Evolutionary conservation across 2,329 filamentous ascomycete species (phyloP), one percentile per base, ranked within the genome.

Genomic region (Neoarthrinium moseri): DNA sequence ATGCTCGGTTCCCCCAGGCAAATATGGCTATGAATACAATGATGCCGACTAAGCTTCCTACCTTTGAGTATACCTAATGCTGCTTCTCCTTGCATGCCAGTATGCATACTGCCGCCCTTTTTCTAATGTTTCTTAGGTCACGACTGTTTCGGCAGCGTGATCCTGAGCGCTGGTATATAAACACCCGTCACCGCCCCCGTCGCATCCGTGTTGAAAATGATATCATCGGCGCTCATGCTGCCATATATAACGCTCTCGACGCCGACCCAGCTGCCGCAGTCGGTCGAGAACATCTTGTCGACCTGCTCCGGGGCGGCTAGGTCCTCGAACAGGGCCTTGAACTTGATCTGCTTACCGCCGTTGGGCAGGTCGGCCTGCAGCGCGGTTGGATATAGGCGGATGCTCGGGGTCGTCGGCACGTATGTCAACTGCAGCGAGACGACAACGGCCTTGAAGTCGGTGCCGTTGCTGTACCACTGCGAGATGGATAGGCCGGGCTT

Each of bases 251-350:
- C 54, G 4, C 56, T 57, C 36, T 59, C 59, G 18, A 61, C 49
- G 10, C 55, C 52, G 17, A 60, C 55, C 57, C 59, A 61, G 1
- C 54, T 55, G 13, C 56, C 59, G 35, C 59, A 61, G 20, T 60
- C 57, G 5, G 49, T 68, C 55, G 49, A 75, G 59, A 56, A 74
- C 51, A 63, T 58, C n/a, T 54, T 55, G 8, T 51, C 46, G 2
- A 53, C 49, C 12, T 54, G 43, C 7, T 51, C 49, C 2, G 52
- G 48, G 4, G 43, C 53, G 17, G 54, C 49, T 7, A 60, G 53
- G 24, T 63, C 61, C 46, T 65, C 62, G 33, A 64, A 66, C 23
- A 62, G 53, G 3, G 58, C 62, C 45, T 62, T 65, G 51, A 64
- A 64, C 4, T 49, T 57, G 5, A 62, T 55, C 13, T 49, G 52